phyloP scores from a whole-genome alignment of 495 filamentous ascomycete species.

The Friedmanniomyces simplex region DNA sequence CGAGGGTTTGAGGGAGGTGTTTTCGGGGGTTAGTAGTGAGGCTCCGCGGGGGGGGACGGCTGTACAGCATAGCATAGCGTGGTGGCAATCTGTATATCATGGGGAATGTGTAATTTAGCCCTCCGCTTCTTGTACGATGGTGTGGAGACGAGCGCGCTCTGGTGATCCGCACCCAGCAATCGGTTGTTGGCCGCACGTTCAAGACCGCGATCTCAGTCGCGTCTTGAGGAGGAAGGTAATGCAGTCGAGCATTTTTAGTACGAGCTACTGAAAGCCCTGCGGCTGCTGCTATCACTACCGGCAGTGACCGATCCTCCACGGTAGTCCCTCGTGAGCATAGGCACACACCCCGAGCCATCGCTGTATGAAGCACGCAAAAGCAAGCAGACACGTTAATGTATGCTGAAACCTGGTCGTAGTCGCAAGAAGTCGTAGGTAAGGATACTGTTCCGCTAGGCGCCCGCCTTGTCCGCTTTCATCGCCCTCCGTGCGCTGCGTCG shows the following conservation, averaged over 20 bases:
- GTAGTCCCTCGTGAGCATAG: background rate
- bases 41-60: no score
- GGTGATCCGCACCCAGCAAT: background rate
- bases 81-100: background rate
- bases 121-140: background rate
- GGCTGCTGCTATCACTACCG: background rate
- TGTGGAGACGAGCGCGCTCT: background rate
- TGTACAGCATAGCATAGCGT: background rate
- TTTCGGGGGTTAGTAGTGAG: background rate
- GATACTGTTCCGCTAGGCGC: background rate
- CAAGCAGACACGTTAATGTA: background rate
- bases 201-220: background rate
- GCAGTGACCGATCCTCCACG: background rate
- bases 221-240: background rate
- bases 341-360: background rate
- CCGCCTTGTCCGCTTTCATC: background rate
- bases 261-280: background rate
- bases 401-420: background rate
- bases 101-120: background rate
- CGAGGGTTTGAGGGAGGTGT: slow-evolving; percentile 1
- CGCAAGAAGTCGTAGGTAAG: background rate
- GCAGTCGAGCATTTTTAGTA: background rate
- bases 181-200: background rate
- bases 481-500: background rate
- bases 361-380: background rate